These are phyloP conservation scores for Epichloe festucae DNA, from an alignment of 2,329 filamentous ascomycete genomes.

Conservation along the genomic window DNA sequence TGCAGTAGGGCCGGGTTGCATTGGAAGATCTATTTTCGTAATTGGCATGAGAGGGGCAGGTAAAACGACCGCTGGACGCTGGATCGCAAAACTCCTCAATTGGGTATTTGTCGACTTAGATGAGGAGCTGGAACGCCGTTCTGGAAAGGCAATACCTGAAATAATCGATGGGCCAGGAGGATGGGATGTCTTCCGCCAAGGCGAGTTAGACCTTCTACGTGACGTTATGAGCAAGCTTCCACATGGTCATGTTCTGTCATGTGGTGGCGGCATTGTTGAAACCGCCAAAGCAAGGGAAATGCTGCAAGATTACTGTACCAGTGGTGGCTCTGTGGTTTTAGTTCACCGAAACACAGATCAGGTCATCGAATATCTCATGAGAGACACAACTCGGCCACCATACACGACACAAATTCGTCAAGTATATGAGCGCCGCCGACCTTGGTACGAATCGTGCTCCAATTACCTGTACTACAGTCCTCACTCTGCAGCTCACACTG, in stretches of 20 bases:
- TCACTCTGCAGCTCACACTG: constrained; percentile 25
- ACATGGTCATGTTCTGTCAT: constrained; percentile 73
- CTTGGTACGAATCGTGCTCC: constrained; percentile 85
- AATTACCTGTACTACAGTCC: constrained; percentile 90
- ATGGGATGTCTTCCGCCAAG: constrained; percentile 78
- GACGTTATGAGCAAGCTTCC: constrained; percentile 63
- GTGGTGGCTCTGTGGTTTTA: constrained; percentile 71
- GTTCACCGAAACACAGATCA: constrained; percentile 80
- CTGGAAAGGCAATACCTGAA: constrained; percentile 69
- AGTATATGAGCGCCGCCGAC: constrained; percentile 79
- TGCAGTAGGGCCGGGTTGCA: constrained; percentile 1
- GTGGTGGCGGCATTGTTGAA: constrained; percentile 88
- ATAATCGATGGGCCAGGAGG: constrained; percentile 60
- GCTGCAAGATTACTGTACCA: constrained; percentile 58
- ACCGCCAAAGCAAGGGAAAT: constrained; percentile 65
- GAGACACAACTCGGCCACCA: constrained; percentile 81
- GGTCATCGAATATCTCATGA: constrained; percentile 76
- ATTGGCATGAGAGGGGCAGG: constrained; percentile 96
- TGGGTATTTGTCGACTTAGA: constrained; percentile 80
- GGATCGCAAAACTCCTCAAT: constrained; percentile 64
- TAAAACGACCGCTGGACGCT: constrained; percentile 84
- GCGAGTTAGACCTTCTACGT: constrained; percentile 63
- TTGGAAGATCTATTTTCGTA: constrained; percentile 67
- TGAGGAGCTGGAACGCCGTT: constrained; percentile 63
- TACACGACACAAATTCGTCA: constrained; percentile 86